Conservation (phyloP, 1,284 basidiomycete species). For the Moesziomyces sp. region DNA sequence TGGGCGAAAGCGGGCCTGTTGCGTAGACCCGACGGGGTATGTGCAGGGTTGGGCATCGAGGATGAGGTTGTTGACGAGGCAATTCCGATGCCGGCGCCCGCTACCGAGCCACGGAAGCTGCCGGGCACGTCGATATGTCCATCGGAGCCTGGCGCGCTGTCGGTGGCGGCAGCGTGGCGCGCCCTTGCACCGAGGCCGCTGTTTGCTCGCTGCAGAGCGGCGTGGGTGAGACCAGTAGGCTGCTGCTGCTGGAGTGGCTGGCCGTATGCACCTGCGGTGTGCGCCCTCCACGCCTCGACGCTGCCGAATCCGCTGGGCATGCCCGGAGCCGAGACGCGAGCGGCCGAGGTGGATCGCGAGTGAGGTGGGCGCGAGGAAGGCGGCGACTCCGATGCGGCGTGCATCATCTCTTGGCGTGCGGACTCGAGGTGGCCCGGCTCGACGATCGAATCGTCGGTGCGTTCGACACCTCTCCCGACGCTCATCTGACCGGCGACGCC, state of each 20-base stretch:
- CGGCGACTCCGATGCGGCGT: slow-evolving; percentile 8
- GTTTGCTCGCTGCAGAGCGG: slow-evolving; percentile 30
- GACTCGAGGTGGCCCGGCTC: slow-evolving; percentile 44
- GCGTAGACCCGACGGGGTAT: slow-evolving; percentile 12
- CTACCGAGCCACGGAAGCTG: slow-evolving; percentile 34
- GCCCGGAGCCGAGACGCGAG: slow-evolving; percentile 1
- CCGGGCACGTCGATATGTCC: slow-evolving; percentile 34
- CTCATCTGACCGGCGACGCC: slow-evolving; percentile 33
- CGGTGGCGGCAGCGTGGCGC: slow-evolving; percentile 3
- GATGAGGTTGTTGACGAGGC: slow-evolving; percentile 18
- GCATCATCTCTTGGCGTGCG: slow-evolving; percentile 35
- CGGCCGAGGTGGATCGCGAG: slow-evolving; percentile 8
- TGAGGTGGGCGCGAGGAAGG: slow-evolving; percentile 7
- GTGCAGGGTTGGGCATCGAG: slow-evolving; percentile 10
- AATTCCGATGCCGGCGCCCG: slow-evolving; percentile 24
- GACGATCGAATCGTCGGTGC: slow-evolving; percentile 34
- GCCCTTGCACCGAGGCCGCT: slow-evolving; percentile 1
- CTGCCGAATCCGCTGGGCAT: slow-evolving; percentile 29
- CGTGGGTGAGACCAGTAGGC: slow-evolving; percentile 21
- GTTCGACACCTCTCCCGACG: slow-evolving; percentile 30
- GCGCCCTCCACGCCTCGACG: slow-evolving; percentile 47
- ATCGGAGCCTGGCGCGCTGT: slow-evolving; percentile 28
- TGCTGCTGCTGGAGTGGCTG: slow-evolving; percentile 20
- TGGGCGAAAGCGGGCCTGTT: slow-evolving; percentile 26
- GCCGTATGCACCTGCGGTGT: slow-evolving; percentile 32